Evolutionary conservation across 2,329 filamentous ascomycete species (phyloP).

Genomic region (Graphilbum fragrans): DNA sequence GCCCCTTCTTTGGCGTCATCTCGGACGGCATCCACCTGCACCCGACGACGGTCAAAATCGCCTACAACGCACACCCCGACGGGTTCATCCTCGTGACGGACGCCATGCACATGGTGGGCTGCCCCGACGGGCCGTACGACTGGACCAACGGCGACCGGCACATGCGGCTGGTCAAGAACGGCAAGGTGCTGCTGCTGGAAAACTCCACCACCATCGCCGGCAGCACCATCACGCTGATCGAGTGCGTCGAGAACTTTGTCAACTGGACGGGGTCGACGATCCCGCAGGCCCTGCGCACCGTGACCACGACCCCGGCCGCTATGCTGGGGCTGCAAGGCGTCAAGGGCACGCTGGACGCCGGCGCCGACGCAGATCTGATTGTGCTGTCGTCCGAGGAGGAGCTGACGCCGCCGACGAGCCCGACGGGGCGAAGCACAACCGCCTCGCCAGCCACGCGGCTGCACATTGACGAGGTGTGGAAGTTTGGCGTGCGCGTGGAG

Average conservation of each 20-base stretch:
- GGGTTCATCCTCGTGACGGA: slow-evolving; percentile 87
- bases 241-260: slow-evolving; percentile 74
- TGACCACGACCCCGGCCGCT: slow-evolving; percentile 63
- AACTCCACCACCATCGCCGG: slow-evolving; percentile 71
- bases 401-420: background rate
- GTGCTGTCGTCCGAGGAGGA: slow-evolving; percentile 45
- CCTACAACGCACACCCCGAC: slow-evolving; percentile 72
- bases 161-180: slow-evolving; percentile 55
- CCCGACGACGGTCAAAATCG: slow-evolving; percentile 78
- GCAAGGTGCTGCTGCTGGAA: slow-evolving; percentile 61
- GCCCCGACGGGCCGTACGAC: slow-evolving; percentile 72
- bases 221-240: slow-evolving; percentile 60
- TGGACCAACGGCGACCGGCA: slow-evolving; percentile 65
- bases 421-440: background rate
- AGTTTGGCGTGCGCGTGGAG: slow-evolving; percentile 51
- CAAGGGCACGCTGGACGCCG: slow-evolving; percentile 55
- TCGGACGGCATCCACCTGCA: slow-evolving; percentile 85
- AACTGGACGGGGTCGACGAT: slow-evolving; percentile 59
- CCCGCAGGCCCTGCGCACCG: slow-evolving; percentile 56
- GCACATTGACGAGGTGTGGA: slow-evolving; percentile 66
- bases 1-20: slow-evolving; percentile 82
- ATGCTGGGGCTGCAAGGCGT: slow-evolving; percentile 57
- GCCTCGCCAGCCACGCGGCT: slow-evolving; percentile 25
- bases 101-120: slow-evolving; percentile 76
- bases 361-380: slow-evolving; percentile 57